A percentile compares a stretch with the other conserved stretches of the same genome.
Evolutionary conservation across 2,329 filamentous ascomycete species (phyloP).

Genomic region (Hypoxylon sp.): DNA sequence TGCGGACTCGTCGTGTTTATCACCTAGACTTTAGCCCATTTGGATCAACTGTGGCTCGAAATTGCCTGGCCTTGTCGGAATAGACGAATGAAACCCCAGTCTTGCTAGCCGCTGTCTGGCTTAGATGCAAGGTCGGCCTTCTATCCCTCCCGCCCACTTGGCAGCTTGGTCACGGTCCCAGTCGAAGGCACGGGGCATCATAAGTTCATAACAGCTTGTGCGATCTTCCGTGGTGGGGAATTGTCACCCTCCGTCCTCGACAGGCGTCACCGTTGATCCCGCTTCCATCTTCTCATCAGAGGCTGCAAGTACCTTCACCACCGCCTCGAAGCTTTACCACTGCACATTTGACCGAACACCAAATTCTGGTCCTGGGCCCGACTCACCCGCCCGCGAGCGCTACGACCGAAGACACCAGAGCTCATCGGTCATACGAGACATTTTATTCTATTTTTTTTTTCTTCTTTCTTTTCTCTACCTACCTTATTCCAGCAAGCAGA

Average conservation of each 20-base stretch:
- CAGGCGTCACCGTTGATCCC: slow-evolving; percentile 48
- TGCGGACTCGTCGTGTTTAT: slow-evolving; percentile 15
- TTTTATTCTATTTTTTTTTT: too few relatives aligned
- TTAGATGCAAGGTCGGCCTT: slow-evolving; percentile 51
- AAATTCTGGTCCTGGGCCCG: slow-evolving; percentile 40
- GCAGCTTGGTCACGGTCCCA: slow-evolving; percentile 47
- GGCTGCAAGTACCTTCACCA: slow-evolving; percentile 42
- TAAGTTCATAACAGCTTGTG: slow-evolving; percentile 48
- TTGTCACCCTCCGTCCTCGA: slow-evolving; percentile 47
- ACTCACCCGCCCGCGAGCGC: slow-evolving; percentile 45
- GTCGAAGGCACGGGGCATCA: slow-evolving; percentile 49
- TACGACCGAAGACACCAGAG: slow-evolving; percentile 43
- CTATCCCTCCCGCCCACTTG: slow-evolving; percentile 45
- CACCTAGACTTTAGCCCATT: slow-evolving; percentile 29
- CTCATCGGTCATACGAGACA: slow-evolving; percentile 53
- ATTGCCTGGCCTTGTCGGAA: slow-evolving; percentile 39
- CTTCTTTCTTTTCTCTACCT: too few relatives aligned
- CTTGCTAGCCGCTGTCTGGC: slow-evolving; percentile 50
- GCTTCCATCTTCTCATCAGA: slow-evolving; percentile 39
- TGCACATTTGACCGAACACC: slow-evolving; percentile 43
- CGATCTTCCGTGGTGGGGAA: slow-evolving; percentile 51
- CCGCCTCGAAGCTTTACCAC: slow-evolving; percentile 36
- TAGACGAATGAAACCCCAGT: slow-evolving; percentile 53
- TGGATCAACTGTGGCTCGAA: slow-evolving; percentile 40
- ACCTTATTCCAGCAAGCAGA: slow-evolving; percentile 45